Percentiles rank a stretch among this genome's conserved stretches.
Evolutionary conservation across 1,284 basidiomycete genomes (phyloP).

Genomic region (Ganoderma meredithae): DNA sequence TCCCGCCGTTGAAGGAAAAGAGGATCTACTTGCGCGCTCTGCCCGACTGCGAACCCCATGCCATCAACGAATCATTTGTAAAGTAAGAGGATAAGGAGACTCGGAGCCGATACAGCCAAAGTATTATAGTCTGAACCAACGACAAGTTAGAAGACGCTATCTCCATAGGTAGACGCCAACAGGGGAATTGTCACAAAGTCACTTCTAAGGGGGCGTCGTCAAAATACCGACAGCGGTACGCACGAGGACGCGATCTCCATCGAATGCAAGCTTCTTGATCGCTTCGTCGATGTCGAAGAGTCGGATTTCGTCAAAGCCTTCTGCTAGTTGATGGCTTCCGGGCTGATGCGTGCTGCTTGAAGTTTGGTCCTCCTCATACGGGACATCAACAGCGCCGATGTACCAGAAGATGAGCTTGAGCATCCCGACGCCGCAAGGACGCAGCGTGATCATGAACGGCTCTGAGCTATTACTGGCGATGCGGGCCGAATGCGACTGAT

Average conservation of each 20-base stretch:
- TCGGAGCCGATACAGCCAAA: background rate
- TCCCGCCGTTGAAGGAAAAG: background rate
- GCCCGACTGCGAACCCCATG: background rate
- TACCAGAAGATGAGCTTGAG: constrained; percentile 58
- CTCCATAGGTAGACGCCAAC: background rate
- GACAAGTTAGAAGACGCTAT: background rate
- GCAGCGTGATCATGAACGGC: constrained; percentile 47
- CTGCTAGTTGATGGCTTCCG: constrained; percentile 52
- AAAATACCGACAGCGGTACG: constrained; percentile 23
- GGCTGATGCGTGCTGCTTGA: background rate
- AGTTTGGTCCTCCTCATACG: constrained; percentile 11
- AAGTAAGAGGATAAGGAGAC: background rate
- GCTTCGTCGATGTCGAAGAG: constrained; percentile 50
- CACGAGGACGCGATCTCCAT: constrained; percentile 45
- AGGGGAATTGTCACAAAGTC: background rate
- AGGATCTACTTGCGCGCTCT: background rate
- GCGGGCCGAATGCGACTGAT: constrained; percentile 40
- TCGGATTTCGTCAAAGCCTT: constrained; percentile 46
- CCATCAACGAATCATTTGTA: background rate
- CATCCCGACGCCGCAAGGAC: constrained; percentile 40
- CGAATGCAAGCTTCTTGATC: constrained; percentile 43
- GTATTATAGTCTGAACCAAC: background rate
- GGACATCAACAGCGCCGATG: constrained; percentile 41
- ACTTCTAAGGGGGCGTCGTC: background rate
- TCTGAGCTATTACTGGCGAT: constrained; percentile 41